Evolutionary conservation across 2,329 filamentous ascomycete genomes (phyloP).

Genomic region (Nannizziopsis barbatae): DNA sequence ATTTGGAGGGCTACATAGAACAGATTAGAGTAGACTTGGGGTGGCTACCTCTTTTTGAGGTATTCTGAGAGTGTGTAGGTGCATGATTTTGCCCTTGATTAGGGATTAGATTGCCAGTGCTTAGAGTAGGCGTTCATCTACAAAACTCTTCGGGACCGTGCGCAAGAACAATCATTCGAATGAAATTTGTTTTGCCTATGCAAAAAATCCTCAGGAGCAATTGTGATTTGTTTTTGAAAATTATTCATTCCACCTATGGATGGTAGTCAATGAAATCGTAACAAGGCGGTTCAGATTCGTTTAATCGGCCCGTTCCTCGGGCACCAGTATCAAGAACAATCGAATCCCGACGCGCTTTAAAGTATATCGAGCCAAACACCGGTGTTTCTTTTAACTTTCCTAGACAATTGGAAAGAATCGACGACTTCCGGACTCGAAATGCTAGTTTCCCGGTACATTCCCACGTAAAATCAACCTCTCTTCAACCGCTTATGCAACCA

Average conservation of each 20-base stretch:
- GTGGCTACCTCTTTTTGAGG: too few species aligned
- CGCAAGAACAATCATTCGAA: too few species aligned
- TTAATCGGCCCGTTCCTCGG: neutral
- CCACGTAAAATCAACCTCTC: conserved; percentile 1
- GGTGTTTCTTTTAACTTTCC: conserved; percentile 3
- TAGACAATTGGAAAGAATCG: conserved; percentile 6
- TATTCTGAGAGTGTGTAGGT: too few species aligned
- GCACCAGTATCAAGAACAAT: conserved; percentile 5
- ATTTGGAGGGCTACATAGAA: too few species aligned
- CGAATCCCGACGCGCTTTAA: conserved; percentile 4
- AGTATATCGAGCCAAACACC: conserved; percentile 12
- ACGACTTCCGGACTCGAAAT: conserved; percentile 5
- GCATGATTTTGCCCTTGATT: too few species aligned
- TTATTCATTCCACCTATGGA: conserved; percentile 11
- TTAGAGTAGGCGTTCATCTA: too few species aligned
- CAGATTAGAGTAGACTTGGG: too few species aligned
- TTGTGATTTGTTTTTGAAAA: neutral
- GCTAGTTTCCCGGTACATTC: neutral
- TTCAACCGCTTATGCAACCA: conserved; percentile 61
- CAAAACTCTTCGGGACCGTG: too few species aligned
- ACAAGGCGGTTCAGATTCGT: conserved; percentile 8
- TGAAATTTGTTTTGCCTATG: too few species aligned
- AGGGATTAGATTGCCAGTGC: too few species aligned
- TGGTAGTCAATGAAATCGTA: conserved; percentile 12
- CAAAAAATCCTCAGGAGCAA: neutral